Evolutionary conservation across 164 flowering plant species (phyloP).

Genomic region (Vitis vinifera): ASM3070453v1 NC_081809.1:1200001-1200500

Average conservation of each 20-base stretch:
- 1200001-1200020: constrained; percentile 99
- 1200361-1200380: background rate
- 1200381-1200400: constrained; percentile 48
- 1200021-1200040: constrained; percentile 65
- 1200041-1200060: background rate
- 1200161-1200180: constrained; percentile 97
- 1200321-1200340: background rate
- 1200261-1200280: constrained; percentile 36
- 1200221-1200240: constrained; percentile 81
- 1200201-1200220: constrained; percentile 95
- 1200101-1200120: constrained; percentile 11
- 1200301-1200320: background rate
- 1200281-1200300: background rate
- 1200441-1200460: constrained; percentile 97
- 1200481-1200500: constrained; percentile 99
- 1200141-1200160: constrained; percentile 99
- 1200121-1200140: constrained; percentile 76
- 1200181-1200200: constrained; percentile 93
- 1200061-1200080: background rate
- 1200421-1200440: constrained; percentile 87
- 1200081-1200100: background rate
- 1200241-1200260: constrained; percentile 89
- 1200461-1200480: constrained; percentile 92
- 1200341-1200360: background rate
- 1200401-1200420: constrained; percentile 78